Evolutionary conservation across 805 yeast genomes (phyloP).

Genomic region (Komagataella mondaviorum): DNA sequence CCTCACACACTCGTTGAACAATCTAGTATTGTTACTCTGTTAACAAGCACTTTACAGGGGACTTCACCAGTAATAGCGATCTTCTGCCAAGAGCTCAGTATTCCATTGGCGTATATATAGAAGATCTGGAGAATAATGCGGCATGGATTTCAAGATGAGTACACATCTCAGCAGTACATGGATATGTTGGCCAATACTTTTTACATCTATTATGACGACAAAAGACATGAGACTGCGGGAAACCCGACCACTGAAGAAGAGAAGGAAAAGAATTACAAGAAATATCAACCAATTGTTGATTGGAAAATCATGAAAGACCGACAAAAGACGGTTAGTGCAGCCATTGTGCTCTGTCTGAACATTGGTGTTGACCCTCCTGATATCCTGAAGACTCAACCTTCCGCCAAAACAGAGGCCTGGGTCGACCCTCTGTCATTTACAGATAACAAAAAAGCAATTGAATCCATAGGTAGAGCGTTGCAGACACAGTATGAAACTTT

Average conservation of each 20-base stretch:
- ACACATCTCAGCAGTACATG: conserved; percentile 38
- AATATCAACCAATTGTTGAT: conserved; percentile 63
- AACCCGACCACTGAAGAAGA: conserved; percentile 52
- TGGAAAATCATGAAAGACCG: conserved; percentile 90
- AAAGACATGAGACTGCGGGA: conserved; percentile 84
- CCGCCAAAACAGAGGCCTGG: conserved; percentile 89
- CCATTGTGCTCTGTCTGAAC: conserved; percentile 79
- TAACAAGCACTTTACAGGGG: background rate
- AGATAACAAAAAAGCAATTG: conserved; percentile 85
- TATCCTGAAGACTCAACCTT: conserved; percentile 81
- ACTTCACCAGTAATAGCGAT: background rate
- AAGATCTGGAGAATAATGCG: conserved; percentile 18
- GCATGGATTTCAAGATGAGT: conserved; percentile 58
- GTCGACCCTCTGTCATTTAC: conserved; percentile 72
- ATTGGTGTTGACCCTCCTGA: conserved; percentile 98
- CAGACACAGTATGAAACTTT: conserved; percentile 85
- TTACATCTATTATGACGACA: conserved; percentile 79
- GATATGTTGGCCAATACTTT: conserved; percentile 49
- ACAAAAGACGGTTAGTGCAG: conserved; percentile 88
- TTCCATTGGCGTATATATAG: background rate
- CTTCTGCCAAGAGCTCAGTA: background rate
- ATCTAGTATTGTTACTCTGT: background rate
- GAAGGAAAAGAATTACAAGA: conserved; percentile 27
- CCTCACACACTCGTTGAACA: background rate
- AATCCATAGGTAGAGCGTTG: conserved; percentile 76